Percentiles rank a stretch among this genome's conserved stretches.
These are phyloP conservation scores for Aphanomyces astaci DNA, from an alignment of 352 stramenopile genomes.

Conservation along the genomic window DNA sequence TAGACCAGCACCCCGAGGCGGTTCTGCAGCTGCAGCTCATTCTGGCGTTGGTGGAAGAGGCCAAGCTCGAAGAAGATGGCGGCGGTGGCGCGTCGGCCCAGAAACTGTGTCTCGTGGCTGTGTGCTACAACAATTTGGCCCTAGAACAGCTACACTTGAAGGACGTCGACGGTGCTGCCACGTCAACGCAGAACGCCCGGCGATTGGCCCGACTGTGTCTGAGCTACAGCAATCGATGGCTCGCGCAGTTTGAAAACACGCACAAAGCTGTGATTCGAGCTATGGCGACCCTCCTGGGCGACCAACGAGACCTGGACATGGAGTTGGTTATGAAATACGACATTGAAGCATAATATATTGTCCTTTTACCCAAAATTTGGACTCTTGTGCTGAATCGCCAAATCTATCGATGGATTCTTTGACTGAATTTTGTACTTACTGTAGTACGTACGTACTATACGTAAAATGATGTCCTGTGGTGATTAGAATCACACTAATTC, in stretches of 20 bases:
- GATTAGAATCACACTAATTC: too few species aligned
- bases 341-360: constrained; percentile 8
- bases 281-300: constrained; percentile 64
- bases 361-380: too few species aligned
- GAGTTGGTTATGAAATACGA: constrained; percentile 19
- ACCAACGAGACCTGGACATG: constrained; percentile 32
- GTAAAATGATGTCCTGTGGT: too few species aligned
- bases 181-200: constrained; percentile 77
- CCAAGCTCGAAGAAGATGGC: constrained; percentile 51
- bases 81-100: constrained; percentile 57
- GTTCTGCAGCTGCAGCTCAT: constrained; percentile 74
- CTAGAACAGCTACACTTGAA: constrained; percentile 84
- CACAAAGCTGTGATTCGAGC: constrained; percentile 61
- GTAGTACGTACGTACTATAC: too few species aligned
- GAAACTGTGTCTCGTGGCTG: constrained; percentile 83
- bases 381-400: too few species aligned
- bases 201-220: constrained; percentile 84
- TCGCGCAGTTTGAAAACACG: constrained; percentile 82
- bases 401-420: too few species aligned
- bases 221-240: constrained; percentile 87
- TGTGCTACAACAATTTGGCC: constrained; percentile 90
- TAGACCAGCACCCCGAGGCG: constrained; percentile 72
- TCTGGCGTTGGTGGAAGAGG: constrained; percentile 84
- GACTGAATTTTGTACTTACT: too few species aligned
- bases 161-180: constrained; percentile 68